Base-by-base conservation (phyloP, 2,329 filamentous ascomycete species). In the Stemphylium beticola region DNA sequence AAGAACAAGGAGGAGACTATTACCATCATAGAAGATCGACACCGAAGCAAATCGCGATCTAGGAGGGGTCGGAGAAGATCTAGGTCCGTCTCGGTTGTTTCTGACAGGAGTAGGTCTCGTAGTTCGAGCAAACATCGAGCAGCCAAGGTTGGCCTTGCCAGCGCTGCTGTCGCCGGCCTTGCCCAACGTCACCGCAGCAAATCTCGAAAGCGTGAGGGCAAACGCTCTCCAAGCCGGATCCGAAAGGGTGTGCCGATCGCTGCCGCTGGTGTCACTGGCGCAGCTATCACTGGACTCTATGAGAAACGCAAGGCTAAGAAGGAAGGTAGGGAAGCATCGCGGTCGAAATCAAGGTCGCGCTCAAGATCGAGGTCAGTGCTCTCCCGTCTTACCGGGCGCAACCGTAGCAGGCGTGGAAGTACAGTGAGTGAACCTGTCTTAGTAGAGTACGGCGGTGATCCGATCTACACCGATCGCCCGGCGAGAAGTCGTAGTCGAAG, bases 361-460 rank as follows among this genome's bases (percentile, higher is more conserved):
- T 76, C 74, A 61, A 77, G 80, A 62, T 82, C 81, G 65, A 75
- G 74, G 72, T 76, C 74, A 65, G 73, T 75, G 69, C 72, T 67
- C 60, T 79, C 77, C 53, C 72, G 77, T 79, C 62, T 67, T 31
- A 67, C 61, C 46, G 65, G 65, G 48, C 65, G 64, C 39, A 67
- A 54, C 60, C 65, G 62, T 53, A 64, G 78, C 67, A 68, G 75
- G 73, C 71, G 72, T 56, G 69, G 74, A 62, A 76, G 71, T 70
- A 68, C 80, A 66, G 73, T 76, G 59, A 78, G 76, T 75, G 77
- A 81, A 66, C 75, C 77, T 66, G 80, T 78, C 55, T 74, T 87
- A 73, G 85, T 88, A 75, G 85, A 87, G 70, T 88, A 88, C 71
- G 86, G 85, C 60, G 80, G 82, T 68, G 82, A 85, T 67, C 85